Conservation (phyloP, 345 rosid species). For the Pseudoturritis turrita region DNA sequence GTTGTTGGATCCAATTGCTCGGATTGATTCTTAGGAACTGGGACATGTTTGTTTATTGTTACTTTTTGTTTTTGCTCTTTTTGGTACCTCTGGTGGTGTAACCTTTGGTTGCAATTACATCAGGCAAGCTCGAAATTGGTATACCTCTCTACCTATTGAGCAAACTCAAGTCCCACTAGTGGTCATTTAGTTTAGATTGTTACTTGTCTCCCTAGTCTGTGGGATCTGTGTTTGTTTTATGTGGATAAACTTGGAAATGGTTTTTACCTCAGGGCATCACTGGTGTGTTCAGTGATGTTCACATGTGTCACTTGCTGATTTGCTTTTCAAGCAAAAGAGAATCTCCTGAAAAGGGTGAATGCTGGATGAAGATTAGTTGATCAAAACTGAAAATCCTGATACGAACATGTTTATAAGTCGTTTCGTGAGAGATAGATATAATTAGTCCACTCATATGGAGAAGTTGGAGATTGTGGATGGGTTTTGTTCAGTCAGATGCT, state of each 20-base stretch:
- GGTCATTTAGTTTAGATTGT: neutral
- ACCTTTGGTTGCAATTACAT: neutral
- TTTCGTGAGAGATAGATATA: neutral
- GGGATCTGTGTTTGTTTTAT: neutral
- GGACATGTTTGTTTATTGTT: neutral
- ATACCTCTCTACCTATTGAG: neutral
- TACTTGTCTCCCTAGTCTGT: neutral
- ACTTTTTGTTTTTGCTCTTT: neutral
- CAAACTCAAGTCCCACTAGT: neutral
- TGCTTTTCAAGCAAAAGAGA: neutral
- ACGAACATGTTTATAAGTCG: neutral
- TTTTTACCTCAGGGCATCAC: neutral
- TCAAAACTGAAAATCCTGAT: neutral
- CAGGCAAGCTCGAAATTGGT: neutral
- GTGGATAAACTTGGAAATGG: neutral
- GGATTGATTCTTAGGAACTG: neutral
- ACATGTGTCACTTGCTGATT: neutral
- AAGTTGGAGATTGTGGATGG: neutral
- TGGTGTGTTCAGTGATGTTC: neutral
- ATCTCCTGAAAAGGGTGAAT: neutral
- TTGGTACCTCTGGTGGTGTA: neutral
- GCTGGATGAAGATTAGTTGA: neutral
- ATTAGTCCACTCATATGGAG: neutral
- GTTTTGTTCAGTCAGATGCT: neutral
- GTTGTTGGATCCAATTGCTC: slow-evolving; percentile 1